These are phyloP conservation scores for Rhododendron williamsianum DNA, from an alignment of 148 eudicot genomes.

Conservation along the genomic window DNA sequence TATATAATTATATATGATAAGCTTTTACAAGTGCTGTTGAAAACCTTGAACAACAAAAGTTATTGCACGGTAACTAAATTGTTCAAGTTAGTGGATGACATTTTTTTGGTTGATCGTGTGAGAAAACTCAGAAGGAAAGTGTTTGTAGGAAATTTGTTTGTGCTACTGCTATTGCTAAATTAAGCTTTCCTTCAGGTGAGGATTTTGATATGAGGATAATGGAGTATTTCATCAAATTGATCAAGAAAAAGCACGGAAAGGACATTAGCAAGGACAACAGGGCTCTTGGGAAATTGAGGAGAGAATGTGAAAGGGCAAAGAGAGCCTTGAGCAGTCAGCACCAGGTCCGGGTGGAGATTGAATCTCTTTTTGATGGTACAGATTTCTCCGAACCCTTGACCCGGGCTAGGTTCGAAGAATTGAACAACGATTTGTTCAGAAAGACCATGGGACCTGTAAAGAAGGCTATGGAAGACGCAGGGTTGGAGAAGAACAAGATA, in stretches of 20 bases:
- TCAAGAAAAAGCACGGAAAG: conserved; percentile 38
- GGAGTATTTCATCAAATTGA: conserved; percentile 36
- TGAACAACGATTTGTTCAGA: conserved; percentile 37
- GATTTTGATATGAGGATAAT: conserved; percentile 36
- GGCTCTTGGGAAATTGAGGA: conserved; percentile 37
- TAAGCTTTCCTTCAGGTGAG: conserved; percentile 25
- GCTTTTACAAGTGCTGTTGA: neutral
- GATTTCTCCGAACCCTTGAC: conserved; percentile 42
- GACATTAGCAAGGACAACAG: conserved; percentile 40
- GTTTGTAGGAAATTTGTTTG: neutral
- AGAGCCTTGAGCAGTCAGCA: conserved; percentile 40
- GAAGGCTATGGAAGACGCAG: conserved; percentile 37
- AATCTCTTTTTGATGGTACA: conserved; percentile 32
- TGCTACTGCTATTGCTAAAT: neutral
- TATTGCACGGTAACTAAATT: neutral
- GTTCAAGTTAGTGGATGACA: neutral
- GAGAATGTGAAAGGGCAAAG: conserved; percentile 36
- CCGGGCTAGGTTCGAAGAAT: conserved; percentile 37
- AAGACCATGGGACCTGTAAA: conserved; percentile 44
- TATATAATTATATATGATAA: neutral
- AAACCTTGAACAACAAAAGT: neutral
- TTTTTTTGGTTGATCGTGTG: neutral
- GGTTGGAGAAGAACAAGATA: conserved; percentile 29
- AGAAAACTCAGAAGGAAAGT: neutral
- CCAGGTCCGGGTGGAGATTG: conserved; percentile 35